Base-by-base conservation (phyloP, 2,329 filamentous ascomycete genomes). In the Didymella exigua region DNA sequence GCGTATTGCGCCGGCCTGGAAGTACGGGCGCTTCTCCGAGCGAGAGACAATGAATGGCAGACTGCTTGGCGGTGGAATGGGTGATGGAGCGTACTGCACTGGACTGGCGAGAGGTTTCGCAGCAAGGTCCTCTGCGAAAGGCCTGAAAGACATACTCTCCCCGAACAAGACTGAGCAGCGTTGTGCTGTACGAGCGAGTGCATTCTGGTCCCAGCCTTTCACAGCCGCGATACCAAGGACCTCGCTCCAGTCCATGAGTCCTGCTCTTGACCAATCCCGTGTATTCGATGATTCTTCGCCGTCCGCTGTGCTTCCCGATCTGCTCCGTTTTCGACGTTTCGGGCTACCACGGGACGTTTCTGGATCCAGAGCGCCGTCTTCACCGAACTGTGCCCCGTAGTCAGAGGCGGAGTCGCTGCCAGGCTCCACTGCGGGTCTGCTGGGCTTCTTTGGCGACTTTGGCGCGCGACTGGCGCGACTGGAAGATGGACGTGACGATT, bases 201-300 rank as follows among this genome's bases (percentile, higher is more conserved):
- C 88, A 1, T 78, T 73, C 1, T 89, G 78, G 19, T 72, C 58
- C 75, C 92, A 93, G 0, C 89, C 91, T 2, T 84, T 84, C 44
- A 96, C 76, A 0, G 90, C 83, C 2, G 93, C 93, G 0, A 91
- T 81, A 0, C 90, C 90, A 24, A 97, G 76, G 1, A 97, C 84
- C 62, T 96, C 90, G 62, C 86, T 89, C 93, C 93, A 98, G 76
- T 96, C 89, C 19, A 73, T 62, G 6, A 72, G 58, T 13, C 66
- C 61, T 29, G 52, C 53, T 33, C 64, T 57, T 21, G 47, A 48
- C 38, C 55, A 41, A 37, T 66, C 59, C 21, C 56, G 56, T 11
- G 36, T 53, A 21, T 26, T 62, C 13, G 59, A 62, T 16, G 38
- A 27, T 19, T 55, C 52, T 2, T 63, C 55, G 19, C 45, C 57